A percentile compares a stretch with the other conserved stretches of the same genome.
Evolutionary conservation across 108 stramenopile genomes (phyloP).

Genomic region (Aureococcus anophagefferens): DNA sequence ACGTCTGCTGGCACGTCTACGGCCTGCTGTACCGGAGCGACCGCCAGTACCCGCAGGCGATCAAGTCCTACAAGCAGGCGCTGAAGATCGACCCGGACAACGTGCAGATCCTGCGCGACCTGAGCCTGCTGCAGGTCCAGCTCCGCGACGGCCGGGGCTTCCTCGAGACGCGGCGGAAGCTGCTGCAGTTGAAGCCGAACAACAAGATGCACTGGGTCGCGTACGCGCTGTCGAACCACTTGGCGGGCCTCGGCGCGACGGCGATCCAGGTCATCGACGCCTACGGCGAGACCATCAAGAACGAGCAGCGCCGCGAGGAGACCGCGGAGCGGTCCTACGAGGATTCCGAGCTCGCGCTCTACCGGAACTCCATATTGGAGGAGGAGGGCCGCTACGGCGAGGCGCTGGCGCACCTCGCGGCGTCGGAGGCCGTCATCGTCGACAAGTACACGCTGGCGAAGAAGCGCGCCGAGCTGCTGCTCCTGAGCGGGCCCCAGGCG

Average conservation of each 20-base stretch:
- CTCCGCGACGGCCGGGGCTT: slow-evolving; percentile 86
- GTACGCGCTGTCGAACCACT: slow-evolving; percentile 79
- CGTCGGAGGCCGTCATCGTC: slow-evolving; percentile 48
- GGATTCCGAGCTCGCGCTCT: slow-evolving; percentile 80
- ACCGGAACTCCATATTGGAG: slow-evolving; percentile 67
- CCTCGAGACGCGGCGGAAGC: slow-evolving; percentile 64
- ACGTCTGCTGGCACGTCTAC: slow-evolving; percentile 99
- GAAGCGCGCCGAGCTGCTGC: slow-evolving; percentile 56
- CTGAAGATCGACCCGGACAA: slow-evolving; percentile 79
- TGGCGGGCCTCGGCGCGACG: slow-evolving; percentile 60
- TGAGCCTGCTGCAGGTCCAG: slow-evolving; percentile 79
- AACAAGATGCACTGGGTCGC: slow-evolving; percentile 83
- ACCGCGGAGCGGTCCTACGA: slow-evolving; percentile 56
- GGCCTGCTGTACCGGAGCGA: slow-evolving; percentile 88
- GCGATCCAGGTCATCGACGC: slow-evolving; percentile 77
- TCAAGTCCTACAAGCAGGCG: slow-evolving; percentile 96
- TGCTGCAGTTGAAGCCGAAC: slow-evolving; percentile 70
- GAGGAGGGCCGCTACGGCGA: slow-evolving; percentile 63
- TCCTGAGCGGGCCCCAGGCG: slow-evolving; percentile 44
- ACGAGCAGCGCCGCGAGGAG: not conserved
- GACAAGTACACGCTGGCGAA: slow-evolving; percentile 59
- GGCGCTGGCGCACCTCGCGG: slow-evolving; percentile 68
- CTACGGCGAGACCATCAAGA: slow-evolving; percentile 57
- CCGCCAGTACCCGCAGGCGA: slow-evolving; percentile 88
- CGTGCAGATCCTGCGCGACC: slow-evolving; percentile 86